Conservation (phyloP, 2,329 filamentous ascomycete genomes). For the Aspergillus fumigatiaffinis region DNA sequence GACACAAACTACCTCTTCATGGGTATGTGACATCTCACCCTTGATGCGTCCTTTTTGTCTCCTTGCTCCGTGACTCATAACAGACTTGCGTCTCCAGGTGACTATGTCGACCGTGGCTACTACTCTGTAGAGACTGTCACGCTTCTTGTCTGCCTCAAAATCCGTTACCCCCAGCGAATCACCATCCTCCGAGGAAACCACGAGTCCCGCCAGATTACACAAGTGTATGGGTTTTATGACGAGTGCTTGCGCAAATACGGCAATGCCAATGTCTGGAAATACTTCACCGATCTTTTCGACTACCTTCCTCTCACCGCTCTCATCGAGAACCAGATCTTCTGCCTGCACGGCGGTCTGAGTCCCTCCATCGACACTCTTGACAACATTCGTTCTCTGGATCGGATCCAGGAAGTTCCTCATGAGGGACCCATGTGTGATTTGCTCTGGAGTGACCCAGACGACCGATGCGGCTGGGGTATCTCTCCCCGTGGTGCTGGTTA, state of each 20-base stretch:
- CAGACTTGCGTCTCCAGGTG: conserved; percentile 54
- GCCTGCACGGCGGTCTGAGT: conserved; percentile 91
- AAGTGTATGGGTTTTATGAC: conserved; percentile 99
- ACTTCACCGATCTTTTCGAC: conserved; percentile 97
- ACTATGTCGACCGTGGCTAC: conserved; percentile 98
- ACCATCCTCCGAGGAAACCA: conserved; percentile 98
- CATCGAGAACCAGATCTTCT: conserved; percentile 99
- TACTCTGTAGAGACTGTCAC: conserved; percentile 99
- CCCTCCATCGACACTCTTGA: conserved; percentile 95
- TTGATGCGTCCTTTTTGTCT: not conserved
- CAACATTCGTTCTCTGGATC: conserved; percentile 90
- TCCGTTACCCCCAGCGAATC: conserved; percentile 95
- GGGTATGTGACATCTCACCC: conserved; percentile 56
- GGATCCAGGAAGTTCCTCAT: conserved; percentile 97
- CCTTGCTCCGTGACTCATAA: conserved; percentile 2
- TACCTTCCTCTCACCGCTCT: conserved; percentile 95
- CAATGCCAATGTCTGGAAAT: conserved; percentile 99
- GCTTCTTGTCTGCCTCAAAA: conserved; percentile 92
- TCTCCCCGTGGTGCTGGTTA: conserved; percentile 91
- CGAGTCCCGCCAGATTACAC: conserved; percentile 97
- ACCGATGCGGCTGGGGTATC: conserved; percentile 93
- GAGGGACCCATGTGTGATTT: conserved; percentile 98
- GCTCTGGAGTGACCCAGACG: conserved; percentile 96
- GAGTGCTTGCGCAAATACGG: conserved; percentile 98
- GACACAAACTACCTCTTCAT: conserved; percentile 99